phyloP scores from a whole-genome alignment of 768 basidiomycete species.

The Cystofilobasidium bisporidii region DNA sequence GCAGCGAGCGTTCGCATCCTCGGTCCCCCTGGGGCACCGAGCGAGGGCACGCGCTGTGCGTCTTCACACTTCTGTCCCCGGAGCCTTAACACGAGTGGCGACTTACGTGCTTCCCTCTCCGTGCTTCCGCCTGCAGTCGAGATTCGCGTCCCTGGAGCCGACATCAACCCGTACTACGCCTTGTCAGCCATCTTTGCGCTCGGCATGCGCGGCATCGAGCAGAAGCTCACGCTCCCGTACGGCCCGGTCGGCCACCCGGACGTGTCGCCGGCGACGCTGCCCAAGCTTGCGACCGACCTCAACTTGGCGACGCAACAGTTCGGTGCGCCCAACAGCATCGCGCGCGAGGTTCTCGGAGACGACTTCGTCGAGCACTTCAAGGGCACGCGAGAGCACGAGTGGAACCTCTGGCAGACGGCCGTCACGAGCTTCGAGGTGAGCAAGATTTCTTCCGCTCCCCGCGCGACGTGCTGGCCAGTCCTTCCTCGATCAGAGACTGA shows the following conservation, averaged over 20 bases:
- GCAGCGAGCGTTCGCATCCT: conserved; percentile 86
- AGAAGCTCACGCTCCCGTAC: conserved; percentile 55
- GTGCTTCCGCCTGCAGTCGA: conserved; percentile 55
- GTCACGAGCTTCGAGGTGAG: conserved; percentile 82
- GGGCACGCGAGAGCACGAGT: conserved; percentile 88
- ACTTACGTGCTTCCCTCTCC: not conserved
- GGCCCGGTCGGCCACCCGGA: conserved; percentile 52
- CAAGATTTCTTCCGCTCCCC: no score
- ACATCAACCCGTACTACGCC: conserved; percentile 79
- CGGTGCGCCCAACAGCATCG: conserved; percentile 66
- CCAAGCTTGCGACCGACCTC: conserved; percentile 67
- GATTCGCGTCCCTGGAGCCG: conserved; percentile 88
- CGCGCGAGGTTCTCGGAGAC: conserved; percentile 76
- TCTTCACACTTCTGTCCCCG: not conserved
- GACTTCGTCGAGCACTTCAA: conserved; percentile 90
- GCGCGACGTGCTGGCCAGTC: not conserved
- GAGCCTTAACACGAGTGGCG: no score
- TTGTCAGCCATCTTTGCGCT: conserved; percentile 77
- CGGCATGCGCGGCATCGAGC: conserved; percentile 78
- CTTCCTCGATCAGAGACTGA: not conserved
- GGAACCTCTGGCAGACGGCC: conserved; percentile 72
- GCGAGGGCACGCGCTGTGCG: conserved; percentile 58
- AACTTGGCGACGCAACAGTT: conserved; percentile 70
- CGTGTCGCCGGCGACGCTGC: conserved; percentile 47
- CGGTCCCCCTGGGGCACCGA: conserved; percentile 76